phyloP scores from a whole-genome alignment of 805 yeast species.

The Starmerella riodocensis region DNA sequence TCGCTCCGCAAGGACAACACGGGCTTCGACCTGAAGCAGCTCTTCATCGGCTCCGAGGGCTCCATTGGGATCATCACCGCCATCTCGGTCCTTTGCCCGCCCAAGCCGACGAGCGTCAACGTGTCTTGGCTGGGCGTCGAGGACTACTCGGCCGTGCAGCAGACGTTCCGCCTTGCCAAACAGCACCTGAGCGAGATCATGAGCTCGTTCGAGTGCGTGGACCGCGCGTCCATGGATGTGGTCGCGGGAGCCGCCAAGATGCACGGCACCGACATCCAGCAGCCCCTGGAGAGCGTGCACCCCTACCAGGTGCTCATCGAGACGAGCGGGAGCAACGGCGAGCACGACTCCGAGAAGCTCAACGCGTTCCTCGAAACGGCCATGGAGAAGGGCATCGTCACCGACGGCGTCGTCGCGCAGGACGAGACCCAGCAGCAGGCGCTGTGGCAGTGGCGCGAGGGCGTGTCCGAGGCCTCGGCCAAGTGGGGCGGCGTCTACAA shows the following conservation, averaged over 20 bases:
- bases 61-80: constrained; percentile 84
- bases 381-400: constrained; percentile 71
- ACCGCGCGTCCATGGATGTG: constrained; percentile 32
- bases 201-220: constrained; percentile 92
- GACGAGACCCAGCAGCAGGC: constrained; percentile 75
- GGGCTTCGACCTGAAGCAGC: constrained; percentile 82
- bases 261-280: constrained; percentile 38
- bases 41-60: constrained; percentile 89
- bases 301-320: constrained; percentile 88
- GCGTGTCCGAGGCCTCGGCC: constrained; percentile 78
- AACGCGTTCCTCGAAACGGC: constrained; percentile 70
- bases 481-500: constrained; percentile 89
- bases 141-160: constrained; percentile 64
- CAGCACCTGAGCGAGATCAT: constrained; percentile 66
- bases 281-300: constrained; percentile 71
- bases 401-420: constrained; percentile 94
- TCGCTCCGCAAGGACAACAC: constrained; percentile 88
- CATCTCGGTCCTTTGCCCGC: constrained; percentile 74
- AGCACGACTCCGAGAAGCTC: constrained; percentile 83
- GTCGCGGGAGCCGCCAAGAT: constrained; percentile 32
- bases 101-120: constrained; percentile 71
- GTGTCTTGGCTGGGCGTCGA: constrained; percentile 78
- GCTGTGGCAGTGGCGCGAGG: constrained; percentile 94
- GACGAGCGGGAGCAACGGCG: constrained; percentile 89
- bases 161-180: constrained; percentile 69